Evolutionary conservation across 2,329 filamentous ascomycete species (phyloP).

Genomic region (Epichloe sp.): DNA sequence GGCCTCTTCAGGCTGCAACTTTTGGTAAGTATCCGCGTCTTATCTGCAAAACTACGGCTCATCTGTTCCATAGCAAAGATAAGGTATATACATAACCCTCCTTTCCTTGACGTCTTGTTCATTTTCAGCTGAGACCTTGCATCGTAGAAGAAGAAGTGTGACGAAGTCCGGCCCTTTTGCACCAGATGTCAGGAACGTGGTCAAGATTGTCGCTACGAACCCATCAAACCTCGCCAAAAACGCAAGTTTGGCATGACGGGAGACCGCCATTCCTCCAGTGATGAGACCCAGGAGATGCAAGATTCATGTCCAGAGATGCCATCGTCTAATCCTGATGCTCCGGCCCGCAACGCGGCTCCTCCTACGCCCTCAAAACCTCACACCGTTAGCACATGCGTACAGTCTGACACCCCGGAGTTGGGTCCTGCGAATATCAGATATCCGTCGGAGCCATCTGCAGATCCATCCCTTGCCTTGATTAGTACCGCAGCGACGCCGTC

Average conservation of each 20-base stretch:
- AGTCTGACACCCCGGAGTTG: conserved; percentile 7
- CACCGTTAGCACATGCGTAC: conserved; percentile 8
- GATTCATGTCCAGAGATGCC: background rate
- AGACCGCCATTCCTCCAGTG: background rate
- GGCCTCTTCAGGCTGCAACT: conserved; percentile 31
- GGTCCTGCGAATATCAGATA: background rate
- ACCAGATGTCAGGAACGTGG: conserved; percentile 36
- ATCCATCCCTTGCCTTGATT: conserved; percentile 15
- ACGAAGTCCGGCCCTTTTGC: conserved; percentile 38
- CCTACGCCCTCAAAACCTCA: conserved; percentile 3
- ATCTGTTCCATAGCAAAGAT: conserved; percentile 31
- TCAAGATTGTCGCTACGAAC: conserved; percentile 37
- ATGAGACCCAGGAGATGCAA: background rate
- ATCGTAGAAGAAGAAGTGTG: conserved; percentile 43
- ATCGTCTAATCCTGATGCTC: background rate
- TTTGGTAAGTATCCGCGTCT: conserved; percentile 28
- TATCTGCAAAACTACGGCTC: background rate
- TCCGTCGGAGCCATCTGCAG: conserved; percentile 7
- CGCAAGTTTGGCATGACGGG: conserved; percentile 18
- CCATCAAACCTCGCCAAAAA: conserved; percentile 27
- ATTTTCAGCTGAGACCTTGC: background rate
- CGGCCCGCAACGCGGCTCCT: background rate
- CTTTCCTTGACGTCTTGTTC: background rate
- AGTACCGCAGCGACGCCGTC: conserved; percentile 9
- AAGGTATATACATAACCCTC: conserved; percentile 26